Base-by-base conservation (phyloP, 257 asterid genomes). In the Striga asiatica region DNA sequence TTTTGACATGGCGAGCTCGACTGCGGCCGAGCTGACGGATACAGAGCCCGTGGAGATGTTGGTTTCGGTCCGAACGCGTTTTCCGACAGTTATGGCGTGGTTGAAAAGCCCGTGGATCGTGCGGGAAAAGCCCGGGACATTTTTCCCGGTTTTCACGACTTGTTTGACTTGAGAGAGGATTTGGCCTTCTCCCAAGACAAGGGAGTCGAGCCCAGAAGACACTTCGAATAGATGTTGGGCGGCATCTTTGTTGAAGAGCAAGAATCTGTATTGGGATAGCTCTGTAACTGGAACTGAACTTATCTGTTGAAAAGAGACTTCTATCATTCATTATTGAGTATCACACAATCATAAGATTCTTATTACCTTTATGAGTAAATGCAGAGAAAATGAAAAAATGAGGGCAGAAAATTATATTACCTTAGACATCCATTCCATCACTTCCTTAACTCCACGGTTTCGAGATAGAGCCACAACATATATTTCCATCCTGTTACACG, bases 371-470 rank as follows among this genome's bases (percentile, higher is more conserved):
- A 24, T 35, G 29, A 27, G 35, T 24, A 35, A 37, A 42, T 5
- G 22, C 2, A 61, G 23, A 38, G 6, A 10, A 34, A 1, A 48
- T 54, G 23, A 27, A 5, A 8, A 31, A 0, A 45, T 16, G 63
- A 54, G 37, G 55, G 31, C 20, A 39, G 46, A 22, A 29, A 45
- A 59, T 34, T 9, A 8, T 25, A 29, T 62, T 72, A 89, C 98
- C 98, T 89, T 86, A 53, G 98, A 89, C 89, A 86, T 81, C 98
- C 98, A 89, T 56, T 86, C 96, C 4, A 85, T 89, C 38, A 89
- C 98, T 75, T 89, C 98, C 70, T 81, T 89, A 55, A 86, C 71
- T 35, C 98, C 98, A 32, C 93, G 93, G 54, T 80, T 74, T 66
- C 71, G 85, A 57, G 98, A 82, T n/a, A 86, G 66, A 21, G 94